These are phyloP conservation scores for Phytophthora foliorum DNA, from an alignment of 352 stramenopile species.

Conservation along the genomic window DNA sequence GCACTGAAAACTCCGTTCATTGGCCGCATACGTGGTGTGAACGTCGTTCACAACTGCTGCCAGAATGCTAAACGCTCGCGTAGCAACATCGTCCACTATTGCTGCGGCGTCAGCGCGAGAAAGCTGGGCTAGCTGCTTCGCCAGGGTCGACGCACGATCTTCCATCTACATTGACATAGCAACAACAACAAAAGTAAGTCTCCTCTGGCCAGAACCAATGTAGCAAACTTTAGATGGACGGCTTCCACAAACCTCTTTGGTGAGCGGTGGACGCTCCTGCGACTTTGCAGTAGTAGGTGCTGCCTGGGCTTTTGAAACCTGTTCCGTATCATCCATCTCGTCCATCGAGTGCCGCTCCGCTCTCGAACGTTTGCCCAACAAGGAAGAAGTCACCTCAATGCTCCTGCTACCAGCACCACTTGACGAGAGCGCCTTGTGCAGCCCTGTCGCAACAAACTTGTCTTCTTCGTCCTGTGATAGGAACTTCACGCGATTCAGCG, in stretches of 20 bases:
- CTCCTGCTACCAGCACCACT: not conserved
- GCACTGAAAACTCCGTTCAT: slow-evolving; percentile 58
- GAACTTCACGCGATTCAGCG: slow-evolving; percentile 38
- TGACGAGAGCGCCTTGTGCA: not conserved
- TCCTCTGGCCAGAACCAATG: not conserved
- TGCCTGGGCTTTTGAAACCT: slow-evolving; percentile 12
- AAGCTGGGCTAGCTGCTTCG: slow-evolving; percentile 59
- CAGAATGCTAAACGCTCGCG: slow-evolving; percentile 49
- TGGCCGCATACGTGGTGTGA: slow-evolving; percentile 60
- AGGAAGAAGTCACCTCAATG: not conserved
- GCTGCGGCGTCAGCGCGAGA: slow-evolving; percentile 41
- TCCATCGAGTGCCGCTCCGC: not conserved
- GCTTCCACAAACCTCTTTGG: slow-evolving; percentile 37
- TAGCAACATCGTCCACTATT: slow-evolving; percentile 37
- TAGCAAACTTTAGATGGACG: not conserved
- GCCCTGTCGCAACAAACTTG: not conserved
- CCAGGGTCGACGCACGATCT: slow-evolving; percentile 44
- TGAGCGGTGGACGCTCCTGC: slow-evolving; percentile 32
- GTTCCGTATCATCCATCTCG: slow-evolving; percentile 1
- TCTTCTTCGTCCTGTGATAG: slow-evolving; percentile 25
- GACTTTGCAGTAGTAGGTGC: not conserved
- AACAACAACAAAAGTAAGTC: slow-evolving; percentile 6
- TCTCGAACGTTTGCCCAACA: slow-evolving; percentile 28
- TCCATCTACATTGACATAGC: slow-evolving; percentile 48
- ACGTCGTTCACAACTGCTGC: slow-evolving; percentile 73